Evolutionary conservation across 768 basidiomycete species (phyloP), one percentile per base, ranked within the genome.

Genomic region (Russula emetica): DNA sequence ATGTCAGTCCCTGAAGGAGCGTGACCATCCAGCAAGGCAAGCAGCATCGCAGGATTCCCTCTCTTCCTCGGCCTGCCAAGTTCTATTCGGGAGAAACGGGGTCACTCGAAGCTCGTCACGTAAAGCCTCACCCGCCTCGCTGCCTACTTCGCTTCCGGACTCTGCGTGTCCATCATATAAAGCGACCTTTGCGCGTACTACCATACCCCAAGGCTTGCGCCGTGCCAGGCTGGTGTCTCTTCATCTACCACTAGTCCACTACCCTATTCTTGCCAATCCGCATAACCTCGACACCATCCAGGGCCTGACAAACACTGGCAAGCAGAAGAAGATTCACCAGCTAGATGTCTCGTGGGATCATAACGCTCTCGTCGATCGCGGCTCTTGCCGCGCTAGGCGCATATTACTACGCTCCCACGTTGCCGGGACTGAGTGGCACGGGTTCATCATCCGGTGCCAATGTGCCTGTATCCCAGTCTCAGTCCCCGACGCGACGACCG

Each of bases 91-190:
- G 13, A 1, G n/a, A 14, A 22, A 49, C 22, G 14, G 11, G n/a
- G n/a, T 36, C 2, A 36, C n/a, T 22, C 24, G 13, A 14, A 11
- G 3, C 5, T 16, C 44, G 44, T 13, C 13, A 34, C 22, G 30
- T 57, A 45, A 32, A 30, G 7, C 9, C n/a, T 20, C 26, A 32
- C 3, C 26, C 16, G 54, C 54, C 10, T 61, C 60, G 60, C 55
- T 61, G 42, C 64, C 42, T 47, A 49, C 14, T 47, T 65, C 64
- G 60, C 30, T 16, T n/a, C 60, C 50, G 51, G 13, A n/a, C 42
- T 42, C 44, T 54, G 22, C 22, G 11, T 36, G 10, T 42, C 28
- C 53, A 64, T 55, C 40, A 54, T 44, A 44, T 42, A 44, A 44
- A n/a, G 20, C 18, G 7, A 30, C 42, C 30, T 28, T 49, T 40